These are phyloP conservation scores for Penicillium sp. DNA, from an alignment of 2,329 filamentous ascomycete genomes.

Conservation along the genomic window DNA sequence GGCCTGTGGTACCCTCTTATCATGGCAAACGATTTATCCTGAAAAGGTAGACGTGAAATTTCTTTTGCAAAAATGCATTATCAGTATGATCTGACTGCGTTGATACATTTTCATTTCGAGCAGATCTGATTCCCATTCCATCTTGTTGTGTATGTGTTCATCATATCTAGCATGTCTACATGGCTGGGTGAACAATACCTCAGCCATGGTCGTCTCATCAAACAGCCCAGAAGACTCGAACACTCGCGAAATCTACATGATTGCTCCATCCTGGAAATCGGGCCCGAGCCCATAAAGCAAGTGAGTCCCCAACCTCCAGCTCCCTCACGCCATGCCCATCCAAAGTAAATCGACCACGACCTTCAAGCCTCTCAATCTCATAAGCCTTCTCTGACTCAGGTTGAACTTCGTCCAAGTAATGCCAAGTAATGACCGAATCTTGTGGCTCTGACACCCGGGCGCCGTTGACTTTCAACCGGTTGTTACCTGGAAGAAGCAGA, in stretches of 20 bases:
- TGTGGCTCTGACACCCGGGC: conserved; percentile 20
- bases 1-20: not conserved
- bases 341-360: conserved; percentile 35
- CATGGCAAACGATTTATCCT: not conserved
- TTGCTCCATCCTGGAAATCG: conserved; percentile 40
- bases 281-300: conserved; percentile 38
- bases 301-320: conserved; percentile 37
- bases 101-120: not conserved
- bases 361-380: conserved; percentile 29
- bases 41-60: not conserved
- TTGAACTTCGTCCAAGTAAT: conserved; percentile 31
- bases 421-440: conserved; percentile 33
- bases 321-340: conserved; percentile 36
- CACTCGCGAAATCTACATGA: conserved; percentile 29
- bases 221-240: conserved; percentile 40
- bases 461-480: conserved; percentile 34
- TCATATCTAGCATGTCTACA: not conserved
- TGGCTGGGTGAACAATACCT: not conserved
- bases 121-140: not conserved
- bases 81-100: not conserved
- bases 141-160: not conserved
- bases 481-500: conserved; percentile 28
- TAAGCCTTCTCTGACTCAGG: conserved; percentile 33
- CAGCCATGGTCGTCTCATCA: conserved; percentile 7
- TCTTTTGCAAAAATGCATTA: not conserved